Base-by-base conservation (phyloP, 495 filamentous ascomycete species). In the Aspergillus haitiensis region DNA sequence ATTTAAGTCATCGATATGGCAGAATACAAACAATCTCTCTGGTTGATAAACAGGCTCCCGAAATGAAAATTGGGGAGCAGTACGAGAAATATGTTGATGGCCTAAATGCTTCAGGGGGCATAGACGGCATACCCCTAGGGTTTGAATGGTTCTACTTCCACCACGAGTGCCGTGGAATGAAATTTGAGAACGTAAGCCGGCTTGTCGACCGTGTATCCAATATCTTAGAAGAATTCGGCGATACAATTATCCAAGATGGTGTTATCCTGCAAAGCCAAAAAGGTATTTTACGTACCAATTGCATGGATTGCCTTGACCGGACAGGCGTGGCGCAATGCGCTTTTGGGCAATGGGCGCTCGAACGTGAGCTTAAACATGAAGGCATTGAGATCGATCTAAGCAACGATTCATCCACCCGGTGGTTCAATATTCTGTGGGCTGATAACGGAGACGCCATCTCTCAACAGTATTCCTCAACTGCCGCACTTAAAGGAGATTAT, bases 121-220 rank as follows among this genome's bases (percentile, higher is more conserved):
- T 82, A 34, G 79, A 84, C 49, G 81, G 75, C 21, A 69, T 74
- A 2, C 68, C 68, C n/a, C 71, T 94, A 34, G 80, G 75, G 1
- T 92, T 94, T 64, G 91, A 93, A 70, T 98, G 94, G 94, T 98
- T 97, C 59, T 94, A 97, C 64, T 98, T 98, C 67, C 93, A 97
- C 67, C 78, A 82, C 16, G 86, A 87, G 31, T 98, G 93, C 67
- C 87, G 91, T 4, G 93, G 93, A 0, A 97, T 98, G 94, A 93
- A 90, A 58, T 98, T 97, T 66, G 92, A 97, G 70, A 96, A 96
- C 50, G 92, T 98, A 6, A 86, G 84, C 49, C 72, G 86, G 10
- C 81, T 97, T 2, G 77, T 98, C 51, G 81, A 92, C 36, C 83
- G 76, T 2, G 69, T 97, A n/a, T 81, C 78, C 7, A 67, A 75